A percentile compares a stretch with the other conserved stretches of the same genome.
phyloP scores from a whole-genome alignment of 805 yeast species.

The Kuraishia ogatae region DNA sequence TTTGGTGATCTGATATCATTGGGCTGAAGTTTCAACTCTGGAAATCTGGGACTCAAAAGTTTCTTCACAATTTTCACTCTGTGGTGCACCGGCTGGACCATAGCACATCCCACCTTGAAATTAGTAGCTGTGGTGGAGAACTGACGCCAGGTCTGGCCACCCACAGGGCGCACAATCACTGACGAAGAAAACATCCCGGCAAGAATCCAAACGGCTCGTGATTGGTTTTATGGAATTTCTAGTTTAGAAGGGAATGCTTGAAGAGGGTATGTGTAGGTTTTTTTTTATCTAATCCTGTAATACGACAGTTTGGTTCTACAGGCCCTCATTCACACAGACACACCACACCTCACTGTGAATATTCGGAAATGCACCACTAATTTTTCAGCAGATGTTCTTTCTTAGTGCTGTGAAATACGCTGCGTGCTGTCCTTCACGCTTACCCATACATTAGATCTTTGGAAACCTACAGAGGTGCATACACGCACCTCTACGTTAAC shows the following conservation, averaged over 20 bases:
- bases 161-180: not conserved
- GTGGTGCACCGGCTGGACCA: conserved; percentile 91
- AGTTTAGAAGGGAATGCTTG: too few species aligned
- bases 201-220: not conserved
- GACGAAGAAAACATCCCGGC: not conserved
- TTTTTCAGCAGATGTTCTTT: not conserved
- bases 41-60: conserved; percentile 65
- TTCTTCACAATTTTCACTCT: conserved; percentile 67
- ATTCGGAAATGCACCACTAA: not conserved
- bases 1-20: conserved; percentile 75
- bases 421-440: not conserved
- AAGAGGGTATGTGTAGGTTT: too few species aligned
- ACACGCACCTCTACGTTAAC: not conserved
- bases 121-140: conserved; percentile 24
- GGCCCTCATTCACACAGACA: not conserved
- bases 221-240: not conserved
- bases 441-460: not conserved
- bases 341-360: not conserved
- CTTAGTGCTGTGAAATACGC: not conserved
- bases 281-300: too few species aligned
- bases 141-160: conserved; percentile 9
- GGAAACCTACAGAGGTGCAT: not conserved
- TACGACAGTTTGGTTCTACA: too few species aligned
- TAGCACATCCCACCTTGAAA: conserved; percentile 51
- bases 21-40: conserved; percentile 55